Percentiles rank a stretch among this genome's conserved stretches.
phyloP scores from a whole-genome alignment of 768 basidiomycete genomes.

The Antrodiella citrinella region DNA sequence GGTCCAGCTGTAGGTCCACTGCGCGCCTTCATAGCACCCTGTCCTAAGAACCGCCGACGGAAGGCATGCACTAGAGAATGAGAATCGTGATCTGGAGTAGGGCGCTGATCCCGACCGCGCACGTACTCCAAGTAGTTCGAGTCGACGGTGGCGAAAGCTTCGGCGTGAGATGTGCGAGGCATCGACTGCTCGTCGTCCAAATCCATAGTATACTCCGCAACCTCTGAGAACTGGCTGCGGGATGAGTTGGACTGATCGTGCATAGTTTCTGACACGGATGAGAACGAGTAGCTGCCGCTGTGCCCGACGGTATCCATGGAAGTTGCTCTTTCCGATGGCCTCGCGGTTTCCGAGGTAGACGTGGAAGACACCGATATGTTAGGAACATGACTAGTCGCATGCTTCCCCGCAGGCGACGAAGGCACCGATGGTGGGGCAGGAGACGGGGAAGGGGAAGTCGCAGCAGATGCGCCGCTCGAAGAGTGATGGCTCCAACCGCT shows the following conservation, averaged over 20 bases:
- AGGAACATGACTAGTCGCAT: not conserved
- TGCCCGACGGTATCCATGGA: not conserved
- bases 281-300: conserved; percentile 2
- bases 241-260: not conserved
- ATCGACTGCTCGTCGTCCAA: conserved; percentile 19
- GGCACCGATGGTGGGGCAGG: not conserved
- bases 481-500: conserved; percentile 11
- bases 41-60: conserved; percentile 16
- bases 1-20: conserved; percentile 11
- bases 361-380: not conserved
- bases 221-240: too few species aligned
- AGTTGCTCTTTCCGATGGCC: not conserved
- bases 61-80: conserved; percentile 13
- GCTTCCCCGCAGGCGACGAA: not conserved
- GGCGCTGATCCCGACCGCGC: conserved; percentile 15
- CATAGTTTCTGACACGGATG: not conserved
- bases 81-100: not conserved
- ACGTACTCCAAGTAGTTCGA: conserved; percentile 21
- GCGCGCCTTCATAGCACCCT: conserved; percentile 12
- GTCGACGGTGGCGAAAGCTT: conserved; percentile 29
- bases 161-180: conserved; percentile 26
- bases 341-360: not conserved
- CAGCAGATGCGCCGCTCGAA: conserved; percentile 2
- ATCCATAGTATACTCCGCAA: conserved; percentile 4
- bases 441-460: not conserved